Evolutionary conservation across 257 asterid species (phyloP).

Genomic region (Salvia hispanica): DNA sequence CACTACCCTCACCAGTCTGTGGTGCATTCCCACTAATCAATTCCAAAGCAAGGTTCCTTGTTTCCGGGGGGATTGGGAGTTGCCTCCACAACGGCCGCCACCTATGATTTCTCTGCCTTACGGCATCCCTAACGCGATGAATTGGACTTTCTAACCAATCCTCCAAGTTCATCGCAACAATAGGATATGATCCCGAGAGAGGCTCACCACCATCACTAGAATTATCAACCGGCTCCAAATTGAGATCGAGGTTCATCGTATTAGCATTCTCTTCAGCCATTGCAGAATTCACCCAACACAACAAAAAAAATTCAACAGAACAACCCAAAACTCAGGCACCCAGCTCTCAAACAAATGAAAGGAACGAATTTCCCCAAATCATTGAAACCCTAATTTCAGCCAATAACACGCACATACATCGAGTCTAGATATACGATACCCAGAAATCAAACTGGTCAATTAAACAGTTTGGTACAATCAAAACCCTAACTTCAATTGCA

Average conservation of each 20-base stretch:
- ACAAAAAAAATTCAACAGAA: not conserved
- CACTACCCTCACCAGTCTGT: conserved; percentile 79
- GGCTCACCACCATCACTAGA: conserved; percentile 50
- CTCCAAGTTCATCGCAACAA: conserved; percentile 69
- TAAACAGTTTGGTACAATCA: conserved; percentile 5
- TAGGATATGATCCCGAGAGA: conserved; percentile 43
- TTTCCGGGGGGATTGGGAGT: conserved; percentile 63
- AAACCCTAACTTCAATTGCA: conserved; percentile 28
- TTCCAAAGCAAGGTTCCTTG: conserved; percentile 67
- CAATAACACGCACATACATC: not conserved
- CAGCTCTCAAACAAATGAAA: not conserved
- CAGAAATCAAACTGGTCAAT: not conserved
- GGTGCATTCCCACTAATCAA: conserved; percentile 51
- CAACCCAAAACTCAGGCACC: conserved; percentile 27
- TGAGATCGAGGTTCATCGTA: conserved; percentile 89
- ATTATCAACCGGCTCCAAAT: conserved; percentile 80
- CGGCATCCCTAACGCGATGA: conserved; percentile 52
- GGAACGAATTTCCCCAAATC: not conserved
- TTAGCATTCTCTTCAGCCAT: conserved; percentile 69
- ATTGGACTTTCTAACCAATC: conserved; percentile 64
- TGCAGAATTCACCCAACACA: not conserved
- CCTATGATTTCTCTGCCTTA: conserved; percentile 59
- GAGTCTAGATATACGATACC: conserved; percentile 17
- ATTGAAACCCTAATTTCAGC: conserved; percentile 30
- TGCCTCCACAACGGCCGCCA: conserved; percentile 78